A percentile compares a stretch with the other conserved stretches of the same genome.
phyloP scores from a whole-genome alignment of 148 eudicot genomes.

The Persicaria maculosa region DNA sequence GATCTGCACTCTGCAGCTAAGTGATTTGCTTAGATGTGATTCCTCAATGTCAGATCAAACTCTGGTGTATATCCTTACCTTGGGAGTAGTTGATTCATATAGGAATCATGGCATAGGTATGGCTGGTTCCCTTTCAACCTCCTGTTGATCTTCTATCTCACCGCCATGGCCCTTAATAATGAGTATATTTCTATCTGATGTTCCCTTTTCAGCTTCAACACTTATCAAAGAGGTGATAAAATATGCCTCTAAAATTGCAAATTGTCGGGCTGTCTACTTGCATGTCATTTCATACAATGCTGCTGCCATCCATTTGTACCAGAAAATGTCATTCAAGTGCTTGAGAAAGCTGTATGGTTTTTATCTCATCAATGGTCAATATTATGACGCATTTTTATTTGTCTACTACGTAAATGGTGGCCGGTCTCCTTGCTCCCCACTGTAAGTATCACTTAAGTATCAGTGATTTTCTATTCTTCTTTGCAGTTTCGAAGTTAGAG shows the following conservation, averaged over 20 bases:
- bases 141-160: constrained; percentile 7
- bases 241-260: constrained; percentile 63
- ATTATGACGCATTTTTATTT: constrained; percentile 82
- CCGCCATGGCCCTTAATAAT: not conserved
- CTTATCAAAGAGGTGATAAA: constrained; percentile 74
- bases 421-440: constrained; percentile 87
- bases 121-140: constrained; percentile 10
- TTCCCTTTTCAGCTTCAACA: constrained; percentile 56
- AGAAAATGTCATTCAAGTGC: constrained; percentile 83
- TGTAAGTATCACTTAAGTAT: no score
- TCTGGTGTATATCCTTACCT: constrained; percentile 75
- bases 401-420: constrained; percentile 89
- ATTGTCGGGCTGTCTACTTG: constrained; percentile 75
- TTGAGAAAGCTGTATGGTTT: constrained; percentile 66
- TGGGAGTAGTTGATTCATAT: constrained; percentile 87
- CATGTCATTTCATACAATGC: constrained; percentile 90
- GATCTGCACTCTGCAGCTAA: constrained; percentile 40
- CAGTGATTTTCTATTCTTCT: not conserved
- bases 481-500: not conserved
- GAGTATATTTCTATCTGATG: constrained; percentile 1
- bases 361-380: constrained; percentile 71
- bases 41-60: constrained; percentile 55
- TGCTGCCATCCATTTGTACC: constrained; percentile 79
- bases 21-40: constrained; percentile 70
- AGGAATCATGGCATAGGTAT: constrained; percentile 91